Evolutionary conservation across 108 stramenopile genomes (phyloP), one percentile per base, ranked within the genome.

Genomic region (Stephanodiscus triporus): DNA sequence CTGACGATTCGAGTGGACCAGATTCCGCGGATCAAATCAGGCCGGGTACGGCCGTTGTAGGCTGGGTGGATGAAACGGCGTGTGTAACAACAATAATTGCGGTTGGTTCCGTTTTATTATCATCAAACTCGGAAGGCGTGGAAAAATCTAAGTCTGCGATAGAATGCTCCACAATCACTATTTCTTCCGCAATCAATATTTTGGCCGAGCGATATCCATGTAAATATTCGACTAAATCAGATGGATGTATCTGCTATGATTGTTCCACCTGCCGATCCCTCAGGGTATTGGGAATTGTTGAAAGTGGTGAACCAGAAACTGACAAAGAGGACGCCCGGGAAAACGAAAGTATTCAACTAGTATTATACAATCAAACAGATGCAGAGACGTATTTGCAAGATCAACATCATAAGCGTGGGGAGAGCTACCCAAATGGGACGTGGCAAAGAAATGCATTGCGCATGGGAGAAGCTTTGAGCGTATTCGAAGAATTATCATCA

Each of bases 331-430:
- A 45, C 2, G 43, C 16, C 2, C 16, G 13, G 0, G 53, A 22
- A 54, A 13, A 54, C 53, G 26, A 54, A 26, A 26, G 53, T 22
- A 27, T 27, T 54, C 72, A 77, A 61, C 20, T 77, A 2, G 42
- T 77, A 55, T 32, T 77, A 24, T 77, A 77, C 76, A 64, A 70
- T 64, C 68, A 61, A 9, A 63, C 2, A 19, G 63, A 77, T 48
- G 68, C 76, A 56, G 10, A 64, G 22, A 34, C 17, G 3, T 38
- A 53, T 34, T 49, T 49, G 6, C 36, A 73, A 34, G 27, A 37
- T 47, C 34, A 51, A 20, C 16, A 19, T 27, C 23, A 34, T 1
- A 34, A 65, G 19, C 20, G 11, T 5, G 45, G 22, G 19, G 13
- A 17, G 22, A 43, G 30, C 6, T 49, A 64, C 61, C 62, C 45